Evolutionary conservation across 2,329 filamentous ascomycete genomes (phyloP), one percentile per base, ranked within the genome.

Genomic region (Chrysosporium queenslandicum): DNA sequence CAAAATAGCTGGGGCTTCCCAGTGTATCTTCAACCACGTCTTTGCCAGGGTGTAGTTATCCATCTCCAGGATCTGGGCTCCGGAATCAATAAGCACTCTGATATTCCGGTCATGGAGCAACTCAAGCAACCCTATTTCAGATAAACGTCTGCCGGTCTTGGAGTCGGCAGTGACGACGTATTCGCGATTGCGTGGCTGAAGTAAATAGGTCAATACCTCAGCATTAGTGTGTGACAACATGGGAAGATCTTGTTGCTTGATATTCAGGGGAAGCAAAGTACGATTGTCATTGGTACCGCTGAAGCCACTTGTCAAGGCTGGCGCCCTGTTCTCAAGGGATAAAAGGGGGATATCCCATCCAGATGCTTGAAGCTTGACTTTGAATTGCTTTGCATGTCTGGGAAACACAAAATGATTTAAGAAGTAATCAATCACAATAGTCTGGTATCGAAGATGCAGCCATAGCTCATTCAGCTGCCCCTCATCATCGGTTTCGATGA

Each of bases 11-110:
- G 54, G 51, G n/a, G 51, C 50, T 1, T 45, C 4, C 14, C 11
- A 14, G 23, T 48, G 27, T 4, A 63, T 50, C 1, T 27, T n/a
- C 0, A 87, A 60, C 82, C 82, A 86, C 1, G 58, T 52, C 21
- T 45, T 53, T 42, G 41, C 54, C 2, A 86, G 70, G 2, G 75
- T 65, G 0, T 66, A 2, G 56, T 87, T 87, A 14, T 68, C 71
- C 0, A 82, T 64, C 27, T 88, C 83, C 0, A 89, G 63, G 4
- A 89, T 77, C 46, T 83, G 79, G 0, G 85, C 84, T 0, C 85
- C 85, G 0, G 85, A 83, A 56, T 89, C 84, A 0, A 89, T 70
- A 0, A 89, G 75, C 0, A 88, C 82, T 0, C 75, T 72, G 0
- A 77, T 69, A 0, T 68, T 40, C 41, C 77, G 63, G 0, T 42